Evolutionary conservation across 352 stramenopile species (phyloP).

Genomic region (Globisporangium alternatum): DNA sequence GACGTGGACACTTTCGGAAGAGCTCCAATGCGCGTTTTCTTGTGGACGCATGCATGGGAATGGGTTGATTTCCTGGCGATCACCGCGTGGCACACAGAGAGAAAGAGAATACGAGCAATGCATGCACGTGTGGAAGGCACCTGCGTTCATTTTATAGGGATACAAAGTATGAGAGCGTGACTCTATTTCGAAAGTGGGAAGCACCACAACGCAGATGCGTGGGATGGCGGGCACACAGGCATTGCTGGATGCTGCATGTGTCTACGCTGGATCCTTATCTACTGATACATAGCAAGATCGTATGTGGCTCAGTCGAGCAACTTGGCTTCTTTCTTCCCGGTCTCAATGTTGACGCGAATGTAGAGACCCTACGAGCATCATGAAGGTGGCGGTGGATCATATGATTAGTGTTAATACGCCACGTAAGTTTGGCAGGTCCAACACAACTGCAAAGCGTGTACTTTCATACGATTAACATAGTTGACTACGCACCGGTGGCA

Average conservation of each 20-base stretch:
- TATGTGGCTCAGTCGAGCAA: constrained; percentile 27
- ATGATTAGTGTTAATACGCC: neutral
- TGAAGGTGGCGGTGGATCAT: neutral
- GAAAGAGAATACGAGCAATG: neutral
- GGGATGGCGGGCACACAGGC: neutral
- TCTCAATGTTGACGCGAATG: constrained; percentile 56
- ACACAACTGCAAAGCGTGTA: neutral
- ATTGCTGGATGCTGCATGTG: neutral
- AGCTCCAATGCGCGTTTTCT: neutral
- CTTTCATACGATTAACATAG: no score
- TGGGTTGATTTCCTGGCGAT: neutral
- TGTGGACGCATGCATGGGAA: neutral
- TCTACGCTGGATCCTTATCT: no score
- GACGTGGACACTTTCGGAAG: neutral
- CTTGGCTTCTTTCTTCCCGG: constrained; percentile 63
- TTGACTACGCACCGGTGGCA: constrained; percentile 32
- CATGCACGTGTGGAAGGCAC: neutral
- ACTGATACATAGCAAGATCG: no score
- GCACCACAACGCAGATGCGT: neutral
- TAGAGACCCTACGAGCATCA: constrained; percentile 36
- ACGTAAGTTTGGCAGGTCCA: neutral
- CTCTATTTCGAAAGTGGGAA: neutral
- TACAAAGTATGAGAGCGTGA: neutral
- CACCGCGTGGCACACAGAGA: neutral
- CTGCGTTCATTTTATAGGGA: neutral